Evolutionary conservation across 495 filamentous ascomycete species (phyloP).

Genomic region (Cercophora scortea): DNA sequence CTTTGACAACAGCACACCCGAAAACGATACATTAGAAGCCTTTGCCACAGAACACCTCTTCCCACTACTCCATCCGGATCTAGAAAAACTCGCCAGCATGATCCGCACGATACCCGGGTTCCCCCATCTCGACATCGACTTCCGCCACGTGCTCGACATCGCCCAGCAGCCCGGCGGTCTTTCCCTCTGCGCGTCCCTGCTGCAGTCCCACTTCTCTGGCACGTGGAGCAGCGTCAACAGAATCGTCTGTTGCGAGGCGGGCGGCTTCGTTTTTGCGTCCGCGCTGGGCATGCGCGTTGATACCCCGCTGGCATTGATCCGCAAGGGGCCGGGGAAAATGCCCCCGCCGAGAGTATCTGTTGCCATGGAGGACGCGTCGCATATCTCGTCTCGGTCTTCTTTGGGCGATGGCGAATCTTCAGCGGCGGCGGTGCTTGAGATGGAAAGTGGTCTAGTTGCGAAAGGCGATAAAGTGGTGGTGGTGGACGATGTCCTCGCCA

Average conservation of each 20-base stretch:
- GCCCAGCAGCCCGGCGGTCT: conserved; percentile 47
- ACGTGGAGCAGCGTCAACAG: conserved; percentile 41
- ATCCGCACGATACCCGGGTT: conserved; percentile 43
- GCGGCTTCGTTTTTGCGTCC: conserved; percentile 52
- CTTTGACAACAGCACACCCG: conserved; percentile 43
- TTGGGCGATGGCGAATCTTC: conserved; percentile 24
- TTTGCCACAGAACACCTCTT: conserved; percentile 43
- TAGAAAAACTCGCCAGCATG: conserved; percentile 45
- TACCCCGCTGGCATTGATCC: conserved; percentile 46
- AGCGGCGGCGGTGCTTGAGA: conserved; percentile 42
- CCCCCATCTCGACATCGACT: conserved; percentile 44
- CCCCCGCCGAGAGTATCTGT: conserved; percentile 51
- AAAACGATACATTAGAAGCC: conserved; percentile 26
- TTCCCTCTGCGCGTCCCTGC: conserved; percentile 44
- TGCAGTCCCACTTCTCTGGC: conserved; percentile 40
- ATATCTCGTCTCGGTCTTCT: too few species aligned
- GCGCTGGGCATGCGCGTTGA: conserved; percentile 39
- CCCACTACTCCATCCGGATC: conserved; percentile 41
- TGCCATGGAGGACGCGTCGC: conserved; percentile 34
- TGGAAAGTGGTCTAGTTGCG: conserved; percentile 39
- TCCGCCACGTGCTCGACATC: conserved; percentile 54
- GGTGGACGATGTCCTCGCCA: conserved; percentile 58
- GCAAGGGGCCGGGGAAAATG: conserved; percentile 49
- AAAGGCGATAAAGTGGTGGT: conserved; percentile 44
- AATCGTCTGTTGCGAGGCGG: conserved; percentile 49